Conservation (phyloP, 208 protist genomes). For the Leishmania turanica region DNA sequence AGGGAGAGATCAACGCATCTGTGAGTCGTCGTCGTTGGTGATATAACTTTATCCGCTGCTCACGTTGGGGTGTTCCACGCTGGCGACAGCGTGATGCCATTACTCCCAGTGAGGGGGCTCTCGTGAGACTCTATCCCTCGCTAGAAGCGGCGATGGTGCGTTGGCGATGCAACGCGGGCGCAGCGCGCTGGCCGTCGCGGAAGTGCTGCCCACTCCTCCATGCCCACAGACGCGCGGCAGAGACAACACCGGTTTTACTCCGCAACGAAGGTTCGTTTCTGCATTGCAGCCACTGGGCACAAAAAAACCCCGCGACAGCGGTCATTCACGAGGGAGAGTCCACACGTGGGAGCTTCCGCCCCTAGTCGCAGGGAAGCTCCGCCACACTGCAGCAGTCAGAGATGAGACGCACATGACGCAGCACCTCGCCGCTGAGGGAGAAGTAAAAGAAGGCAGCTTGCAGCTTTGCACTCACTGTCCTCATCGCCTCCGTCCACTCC, state of each 20-base stretch:
- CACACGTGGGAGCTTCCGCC: background rate
- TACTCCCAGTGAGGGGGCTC: background rate
- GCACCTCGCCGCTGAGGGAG: slow-evolving; percentile 6
- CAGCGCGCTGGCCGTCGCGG: background rate
- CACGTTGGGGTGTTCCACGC: background rate
- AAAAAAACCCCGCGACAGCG: no score
- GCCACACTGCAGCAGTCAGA: slow-evolving; percentile 32
- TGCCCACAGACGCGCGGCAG: background rate
- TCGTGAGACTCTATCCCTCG: no score
- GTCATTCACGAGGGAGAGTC: background rate
- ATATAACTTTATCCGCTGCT: background rate
- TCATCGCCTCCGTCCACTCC: slow-evolving; percentile 51
- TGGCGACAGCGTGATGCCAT: background rate
- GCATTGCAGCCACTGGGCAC: background rate
- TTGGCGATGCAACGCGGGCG: background rate
- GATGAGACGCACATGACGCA: slow-evolving; percentile 35
- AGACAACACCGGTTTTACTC: background rate
- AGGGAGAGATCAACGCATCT: background rate
- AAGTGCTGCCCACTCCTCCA: background rate
- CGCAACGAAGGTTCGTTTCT: background rate
- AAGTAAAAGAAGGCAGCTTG: slow-evolving; percentile 27
- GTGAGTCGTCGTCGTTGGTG: background rate
- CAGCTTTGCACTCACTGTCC: slow-evolving; percentile 5
- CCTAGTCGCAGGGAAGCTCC: slow-evolving; percentile 28
- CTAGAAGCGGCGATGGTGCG: no score